These are phyloP conservation scores for Annulohypoxylon bovei DNA, from an alignment of 495 filamentous ascomycete species.

Conservation along the genomic window DNA sequence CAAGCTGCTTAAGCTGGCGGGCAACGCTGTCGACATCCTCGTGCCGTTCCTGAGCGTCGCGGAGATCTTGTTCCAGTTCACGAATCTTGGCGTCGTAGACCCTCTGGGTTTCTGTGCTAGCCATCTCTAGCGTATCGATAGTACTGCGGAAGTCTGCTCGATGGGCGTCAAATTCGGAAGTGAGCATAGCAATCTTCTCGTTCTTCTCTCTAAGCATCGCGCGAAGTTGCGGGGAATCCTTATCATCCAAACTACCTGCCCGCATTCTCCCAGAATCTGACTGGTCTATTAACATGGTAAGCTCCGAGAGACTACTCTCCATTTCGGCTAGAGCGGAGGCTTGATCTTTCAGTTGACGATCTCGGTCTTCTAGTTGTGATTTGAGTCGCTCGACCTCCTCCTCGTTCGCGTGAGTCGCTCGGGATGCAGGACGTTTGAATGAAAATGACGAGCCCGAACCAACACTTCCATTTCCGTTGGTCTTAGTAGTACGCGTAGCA, in stretches of 20 bases:
- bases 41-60: slow-evolving; percentile 79
- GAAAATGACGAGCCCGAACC: slow-evolving; percentile 60
- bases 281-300: slow-evolving; percentile 73
- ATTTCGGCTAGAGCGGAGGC: slow-evolving; percentile 82
- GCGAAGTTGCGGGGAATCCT: slow-evolving; percentile 80
- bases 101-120: slow-evolving; percentile 95
- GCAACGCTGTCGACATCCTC: slow-evolving; percentile 94
- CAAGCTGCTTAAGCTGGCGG: slow-evolving; percentile 89
- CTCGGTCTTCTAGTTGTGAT: slow-evolving; percentile 80
- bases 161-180: slow-evolving; percentile 93
- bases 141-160: slow-evolving; percentile 96
- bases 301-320: slow-evolving; percentile 78
- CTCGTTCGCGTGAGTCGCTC: slow-evolving; percentile 58
- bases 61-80: slow-evolving; percentile 85
- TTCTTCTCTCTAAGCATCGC: slow-evolving; percentile 91
- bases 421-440: slow-evolving; percentile 60
- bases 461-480: slow-evolving; percentile 61
- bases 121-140: slow-evolving; percentile 95
- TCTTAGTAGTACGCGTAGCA: slow-evolving; percentile 62
- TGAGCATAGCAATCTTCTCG: slow-evolving; percentile 91
- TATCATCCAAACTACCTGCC: slow-evolving; percentile 73
- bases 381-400: slow-evolving; percentile 75
- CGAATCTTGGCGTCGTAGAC: slow-evolving; percentile 94
- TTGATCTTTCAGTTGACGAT: slow-evolving; percentile 88
- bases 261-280: slow-evolving; percentile 54